Evolutionary conservation across 805 yeast genomes (phyloP).

Genomic region (Monosporozyma aerobia): DNA sequence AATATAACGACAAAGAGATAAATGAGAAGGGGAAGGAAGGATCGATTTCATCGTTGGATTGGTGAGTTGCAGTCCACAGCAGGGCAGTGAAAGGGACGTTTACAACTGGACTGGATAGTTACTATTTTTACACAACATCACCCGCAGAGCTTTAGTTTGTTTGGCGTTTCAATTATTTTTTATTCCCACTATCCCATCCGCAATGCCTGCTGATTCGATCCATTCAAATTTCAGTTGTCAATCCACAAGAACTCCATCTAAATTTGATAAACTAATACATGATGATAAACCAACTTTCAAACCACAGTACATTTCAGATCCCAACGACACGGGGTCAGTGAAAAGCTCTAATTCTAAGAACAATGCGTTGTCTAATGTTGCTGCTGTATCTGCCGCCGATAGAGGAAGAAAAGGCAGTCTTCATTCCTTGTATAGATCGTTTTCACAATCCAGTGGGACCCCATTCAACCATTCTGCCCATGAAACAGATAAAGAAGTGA

Average conservation of each 20-base stretch:
- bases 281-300: slow-evolving; percentile 9
- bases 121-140: neutral
- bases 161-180: too few species aligned
- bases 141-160: too few species aligned
- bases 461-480: neutral
- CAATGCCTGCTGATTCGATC: neutral
- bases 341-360: slow-evolving; percentile 8
- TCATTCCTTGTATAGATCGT: neutral
- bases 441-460: neutral
- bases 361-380: too few species aligned
- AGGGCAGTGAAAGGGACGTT: neutral
- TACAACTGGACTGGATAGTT: too few species aligned
- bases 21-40: neutral
- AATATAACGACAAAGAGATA: neutral
- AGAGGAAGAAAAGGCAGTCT: neutral
- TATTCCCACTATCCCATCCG: too few species aligned
- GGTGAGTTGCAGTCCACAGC: neutral
- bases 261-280: slow-evolving; percentile 3
- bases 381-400: neutral
- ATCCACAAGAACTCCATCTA: neutral
- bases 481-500: neutral
- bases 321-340: slow-evolving; percentile 3
- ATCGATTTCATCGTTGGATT: neutral
- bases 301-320: neutral
- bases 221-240: slow-evolving; percentile 1